A percentile compares a stretch with the other conserved stretches of the same genome.
These are phyloP conservation scores for Naumovozyma castellii DNA, from an alignment of 805 yeast genomes.

Conservation along the genomic window DNA sequence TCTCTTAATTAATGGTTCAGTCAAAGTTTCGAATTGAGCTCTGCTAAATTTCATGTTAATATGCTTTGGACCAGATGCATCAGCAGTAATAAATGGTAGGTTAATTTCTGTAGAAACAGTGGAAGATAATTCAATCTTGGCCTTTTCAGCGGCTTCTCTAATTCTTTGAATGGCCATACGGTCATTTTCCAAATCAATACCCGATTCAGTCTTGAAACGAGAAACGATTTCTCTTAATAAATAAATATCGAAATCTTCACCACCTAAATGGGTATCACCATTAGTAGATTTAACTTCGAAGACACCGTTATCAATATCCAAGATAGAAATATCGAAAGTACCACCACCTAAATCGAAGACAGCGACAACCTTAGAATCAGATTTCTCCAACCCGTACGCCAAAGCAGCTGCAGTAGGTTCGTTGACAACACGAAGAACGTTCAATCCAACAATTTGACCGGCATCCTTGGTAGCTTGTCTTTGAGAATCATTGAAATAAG, in stretches of 20 bases:
- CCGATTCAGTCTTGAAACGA: slow-evolving; percentile 65
- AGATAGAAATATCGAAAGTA: slow-evolving; percentile 92
- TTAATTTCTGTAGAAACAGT: slow-evolving; percentile 58
- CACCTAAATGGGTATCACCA: slow-evolving; percentile 85
- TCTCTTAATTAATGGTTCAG: slow-evolving; percentile 57
- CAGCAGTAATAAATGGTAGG: slow-evolving; percentile 75
- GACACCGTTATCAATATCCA: slow-evolving; percentile 95
- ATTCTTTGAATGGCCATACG: slow-evolving; percentile 68
- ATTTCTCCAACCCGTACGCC: slow-evolving; percentile 88
- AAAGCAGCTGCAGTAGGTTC: slow-evolving; percentile 90
- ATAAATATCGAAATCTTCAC: slow-evolving; percentile 81
- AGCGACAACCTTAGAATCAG: slow-evolving; percentile 73
- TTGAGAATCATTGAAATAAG: slow-evolving; percentile 75
- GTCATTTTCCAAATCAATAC: slow-evolving; percentile 48
- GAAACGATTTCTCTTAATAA: slow-evolving; percentile 76
- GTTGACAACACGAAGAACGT: slow-evolving; percentile 68
- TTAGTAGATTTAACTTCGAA: slow-evolving; percentile 96
- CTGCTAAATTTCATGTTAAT: slow-evolving; percentile 58
- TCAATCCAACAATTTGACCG: slow-evolving; percentile 92
- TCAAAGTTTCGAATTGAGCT: slow-evolving; percentile 61
- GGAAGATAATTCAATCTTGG: slow-evolving; percentile 70
- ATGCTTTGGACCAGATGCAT: slow-evolving; percentile 64
- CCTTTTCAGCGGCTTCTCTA: slow-evolving; percentile 76
- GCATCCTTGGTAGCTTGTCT: slow-evolving; percentile 90
- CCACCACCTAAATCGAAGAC: slow-evolving; percentile 98